These are phyloP conservation scores for Leishmania braziliensis DNA, from an alignment of 208 protist genomes.

Conservation along the genomic window DNA sequence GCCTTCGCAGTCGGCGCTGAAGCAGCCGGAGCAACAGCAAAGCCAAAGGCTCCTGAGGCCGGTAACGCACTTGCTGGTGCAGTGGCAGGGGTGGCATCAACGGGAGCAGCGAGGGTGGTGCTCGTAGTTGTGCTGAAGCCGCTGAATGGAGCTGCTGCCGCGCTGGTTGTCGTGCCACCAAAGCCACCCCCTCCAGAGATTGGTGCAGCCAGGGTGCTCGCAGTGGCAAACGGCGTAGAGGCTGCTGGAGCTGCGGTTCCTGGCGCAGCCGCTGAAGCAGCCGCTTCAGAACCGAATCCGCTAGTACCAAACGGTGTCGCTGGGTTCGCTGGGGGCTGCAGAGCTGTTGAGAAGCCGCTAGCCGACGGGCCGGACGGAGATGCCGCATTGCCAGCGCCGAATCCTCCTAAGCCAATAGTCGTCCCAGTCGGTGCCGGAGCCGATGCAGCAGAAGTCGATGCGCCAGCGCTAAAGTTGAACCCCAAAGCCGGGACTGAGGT, in stretches of 20 bases:
- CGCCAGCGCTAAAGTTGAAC: background rate
- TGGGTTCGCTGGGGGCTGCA: constrained; percentile 7
- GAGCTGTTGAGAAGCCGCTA: constrained; percentile 15
- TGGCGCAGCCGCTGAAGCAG: constrained; percentile 15
- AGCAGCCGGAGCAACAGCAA: constrained; percentile 4
- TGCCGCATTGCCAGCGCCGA: constrained; percentile 5
- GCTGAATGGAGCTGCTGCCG: background rate
- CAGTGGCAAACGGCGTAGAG: constrained; percentile 4
- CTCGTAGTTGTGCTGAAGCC: background rate
- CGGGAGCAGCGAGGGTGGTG: constrained; percentile 5
- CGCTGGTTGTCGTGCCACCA: background rate
- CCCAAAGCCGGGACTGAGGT: background rate
- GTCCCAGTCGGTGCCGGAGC: background rate
- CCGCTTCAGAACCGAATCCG: constrained; percentile 27
- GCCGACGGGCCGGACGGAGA: background rate
- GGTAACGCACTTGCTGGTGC: constrained; percentile 13
- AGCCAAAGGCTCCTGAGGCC: background rate
- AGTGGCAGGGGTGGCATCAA: background rate
- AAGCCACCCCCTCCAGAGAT: background rate
- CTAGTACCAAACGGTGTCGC: background rate
- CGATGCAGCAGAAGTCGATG: background rate
- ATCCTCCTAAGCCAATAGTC: background rate
- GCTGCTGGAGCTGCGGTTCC: constrained; percentile 7
- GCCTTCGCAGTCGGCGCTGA: constrained; percentile 10
- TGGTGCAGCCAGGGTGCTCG: background rate